phyloP scores from a whole-genome alignment of 2,329 filamentous ascomycete species.

The Neoarthrinium moseri region DNA sequence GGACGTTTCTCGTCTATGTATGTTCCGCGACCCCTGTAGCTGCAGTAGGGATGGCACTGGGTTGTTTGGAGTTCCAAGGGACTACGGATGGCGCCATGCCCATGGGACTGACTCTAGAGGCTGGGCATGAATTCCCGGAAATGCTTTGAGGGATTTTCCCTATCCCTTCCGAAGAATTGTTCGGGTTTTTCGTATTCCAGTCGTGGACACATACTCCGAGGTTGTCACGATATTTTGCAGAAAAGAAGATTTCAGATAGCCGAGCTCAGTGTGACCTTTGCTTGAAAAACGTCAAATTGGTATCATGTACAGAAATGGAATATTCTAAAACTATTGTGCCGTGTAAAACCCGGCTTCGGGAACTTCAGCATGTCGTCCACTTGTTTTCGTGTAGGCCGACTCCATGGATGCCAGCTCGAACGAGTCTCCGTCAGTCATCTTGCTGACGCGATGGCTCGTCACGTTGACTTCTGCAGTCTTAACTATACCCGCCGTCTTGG shows the following conservation, averaged over 20 bases:
- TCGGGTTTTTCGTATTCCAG: neutral
- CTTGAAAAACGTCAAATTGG: neutral
- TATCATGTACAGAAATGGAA: neutral
- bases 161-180: neutral
- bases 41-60: neutral
- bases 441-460: slow-evolving; percentile 18
- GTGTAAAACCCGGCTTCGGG: neutral
- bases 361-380: neutral
- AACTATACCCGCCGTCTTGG: slow-evolving; percentile 20
- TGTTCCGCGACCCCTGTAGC: neutral
- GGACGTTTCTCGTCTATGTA: neutral
- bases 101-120: neutral
- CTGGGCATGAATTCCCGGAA: neutral
- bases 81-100: neutral
- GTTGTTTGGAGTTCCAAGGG: neutral
- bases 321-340: neutral
- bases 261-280: neutral
- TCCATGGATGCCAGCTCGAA: slow-evolving; percentile 14
- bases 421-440: slow-evolving; percentile 10
- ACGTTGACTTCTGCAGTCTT: slow-evolving; percentile 30
- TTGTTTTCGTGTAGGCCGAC: neutral
- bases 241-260: neutral
- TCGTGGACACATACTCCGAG: neutral
- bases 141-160: neutral
- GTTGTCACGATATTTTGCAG: neutral